These are phyloP conservation scores for Cyclotella atomus DNA, from an alignment of 108 stramenopile genomes.

Conservation along the genomic window DNA sequence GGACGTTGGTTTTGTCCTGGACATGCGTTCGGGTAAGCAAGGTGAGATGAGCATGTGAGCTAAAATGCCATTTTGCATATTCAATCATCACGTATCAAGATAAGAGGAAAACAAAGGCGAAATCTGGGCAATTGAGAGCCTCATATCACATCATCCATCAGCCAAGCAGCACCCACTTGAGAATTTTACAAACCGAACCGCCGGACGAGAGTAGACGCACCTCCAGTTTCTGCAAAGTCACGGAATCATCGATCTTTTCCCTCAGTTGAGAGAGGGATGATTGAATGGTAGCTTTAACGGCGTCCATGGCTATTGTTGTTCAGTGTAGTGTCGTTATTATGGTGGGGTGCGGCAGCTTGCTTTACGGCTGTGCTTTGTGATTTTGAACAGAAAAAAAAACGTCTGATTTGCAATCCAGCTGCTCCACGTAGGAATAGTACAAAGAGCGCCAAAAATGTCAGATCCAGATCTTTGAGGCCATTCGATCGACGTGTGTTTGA, in stretches of 20 bases:
- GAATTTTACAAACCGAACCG: neutral
- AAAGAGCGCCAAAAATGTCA: neutral
- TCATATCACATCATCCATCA: too few species aligned
- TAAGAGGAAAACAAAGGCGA: too few species aligned
- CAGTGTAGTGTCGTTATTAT: neutral
- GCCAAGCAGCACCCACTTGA: neutral
- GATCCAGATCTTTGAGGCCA: too few species aligned
- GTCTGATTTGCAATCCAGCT: too few species aligned
- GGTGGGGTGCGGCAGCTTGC: neutral
- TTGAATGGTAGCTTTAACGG: constrained; percentile 58
- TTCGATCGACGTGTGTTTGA: too few species aligned
- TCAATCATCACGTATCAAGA: too few species aligned
- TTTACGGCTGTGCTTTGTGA: neutral
- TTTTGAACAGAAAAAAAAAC: neutral
- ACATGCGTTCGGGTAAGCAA: neutral
- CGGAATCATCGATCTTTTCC: constrained; percentile 72
- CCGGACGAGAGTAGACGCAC: too few species aligned
- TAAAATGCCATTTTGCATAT: too few species aligned
- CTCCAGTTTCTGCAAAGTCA: constrained; percentile 76
- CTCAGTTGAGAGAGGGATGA: constrained; percentile 41
- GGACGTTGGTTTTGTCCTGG: constrained; percentile 72
- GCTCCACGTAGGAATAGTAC: neutral
- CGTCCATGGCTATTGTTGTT: constrained; percentile 28
- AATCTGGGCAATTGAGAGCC: too few species aligned
- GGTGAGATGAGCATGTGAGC: too few species aligned